phyloP scores from a whole-genome alignment of 2,329 filamentous ascomycete species.

The Ramularia collo-cygni region DNA sequence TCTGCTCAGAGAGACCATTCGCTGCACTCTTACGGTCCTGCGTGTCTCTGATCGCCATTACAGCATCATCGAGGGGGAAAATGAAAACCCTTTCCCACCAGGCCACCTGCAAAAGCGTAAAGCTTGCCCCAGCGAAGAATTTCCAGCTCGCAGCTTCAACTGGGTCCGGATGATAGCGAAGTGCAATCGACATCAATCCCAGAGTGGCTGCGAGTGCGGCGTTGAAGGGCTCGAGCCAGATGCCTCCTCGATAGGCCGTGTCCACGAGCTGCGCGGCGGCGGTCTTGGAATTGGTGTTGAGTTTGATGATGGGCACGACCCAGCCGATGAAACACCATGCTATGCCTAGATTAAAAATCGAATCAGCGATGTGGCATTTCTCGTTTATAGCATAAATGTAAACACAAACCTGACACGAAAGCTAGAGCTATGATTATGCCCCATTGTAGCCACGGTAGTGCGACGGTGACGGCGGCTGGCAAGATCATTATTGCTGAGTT shows the following conservation, averaged over 20 bases:
- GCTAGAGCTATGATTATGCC: neutral
- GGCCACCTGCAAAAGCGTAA: slow-evolving; percentile 2
- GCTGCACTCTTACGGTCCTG: too few relatives aligned
- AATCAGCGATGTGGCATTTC: too few relatives aligned
- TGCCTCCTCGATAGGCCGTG: neutral
- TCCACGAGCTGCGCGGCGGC: slow-evolving; percentile 1
- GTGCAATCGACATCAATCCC: neutral
- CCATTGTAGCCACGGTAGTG: neutral
- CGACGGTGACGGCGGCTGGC: too few relatives aligned
- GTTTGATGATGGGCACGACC: slow-evolving; percentile 4
- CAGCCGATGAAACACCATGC: slow-evolving; percentile 3
- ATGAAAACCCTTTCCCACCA: slow-evolving; percentile 6
- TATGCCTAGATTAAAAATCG: neutral
- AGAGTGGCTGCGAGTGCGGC: neutral
- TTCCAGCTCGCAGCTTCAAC: neutral
- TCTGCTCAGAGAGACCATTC: too few relatives aligned
- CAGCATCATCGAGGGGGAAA: slow-evolving; percentile 1
- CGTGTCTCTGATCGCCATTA: slow-evolving; percentile 1
- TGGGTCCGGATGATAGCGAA: neutral
- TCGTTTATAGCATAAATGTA: neutral
- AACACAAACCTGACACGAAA: neutral
- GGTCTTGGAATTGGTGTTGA: neutral
- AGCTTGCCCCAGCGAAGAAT: neutral
- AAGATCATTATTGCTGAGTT: too few relatives aligned
- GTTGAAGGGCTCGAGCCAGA: slow-evolving; percentile 2